phyloP scores from a whole-genome alignment of 2,329 filamentous ascomycete genomes.

The Neonectria punicea region DNA sequence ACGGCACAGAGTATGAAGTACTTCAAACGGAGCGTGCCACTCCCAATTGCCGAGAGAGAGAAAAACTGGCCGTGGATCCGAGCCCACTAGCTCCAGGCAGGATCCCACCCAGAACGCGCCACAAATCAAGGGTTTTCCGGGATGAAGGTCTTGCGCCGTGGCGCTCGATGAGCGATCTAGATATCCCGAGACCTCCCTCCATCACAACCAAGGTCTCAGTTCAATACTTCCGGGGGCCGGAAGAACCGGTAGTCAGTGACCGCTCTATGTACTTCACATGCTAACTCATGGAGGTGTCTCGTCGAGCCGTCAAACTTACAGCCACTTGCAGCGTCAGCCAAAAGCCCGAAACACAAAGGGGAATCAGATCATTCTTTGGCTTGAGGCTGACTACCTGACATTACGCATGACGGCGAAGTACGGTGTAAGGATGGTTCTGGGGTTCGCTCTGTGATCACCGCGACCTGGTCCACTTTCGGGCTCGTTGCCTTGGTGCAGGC shows the following conservation, averaged over 20 bases:
- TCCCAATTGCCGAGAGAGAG: conserved; percentile 1
- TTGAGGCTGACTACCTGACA: conserved; percentile 3
- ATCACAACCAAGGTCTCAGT: conserved; percentile 3
- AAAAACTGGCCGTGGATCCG: neutral
- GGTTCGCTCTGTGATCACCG: conserved; percentile 3
- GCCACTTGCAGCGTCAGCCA: conserved; percentile 12
- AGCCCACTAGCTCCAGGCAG: neutral
- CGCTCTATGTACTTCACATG: no score
- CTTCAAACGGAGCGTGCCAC: neutral
- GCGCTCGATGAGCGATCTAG: conserved; percentile 5
- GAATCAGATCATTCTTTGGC: conserved; percentile 23
- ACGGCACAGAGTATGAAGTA: neutral
- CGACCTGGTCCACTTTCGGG: conserved; percentile 13
- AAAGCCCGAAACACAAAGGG: conserved; percentile 14
- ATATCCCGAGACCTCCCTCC: neutral
- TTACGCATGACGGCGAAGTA: conserved; percentile 21
- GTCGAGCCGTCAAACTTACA: conserved; percentile 12
- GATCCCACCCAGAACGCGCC: neutral
- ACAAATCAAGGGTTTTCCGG: neutral
- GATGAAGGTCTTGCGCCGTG: neutral
- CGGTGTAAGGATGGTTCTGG: conserved; percentile 17
- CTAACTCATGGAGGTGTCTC: conserved; percentile 7
- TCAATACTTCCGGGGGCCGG: conserved; percentile 2
- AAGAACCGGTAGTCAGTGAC: conserved; percentile 6
- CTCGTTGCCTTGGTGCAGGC: conserved; percentile 11